phyloP scores from a whole-genome alignment of 2,329 filamentous ascomycete genomes.

The Bipolaris zeicola region DNA sequence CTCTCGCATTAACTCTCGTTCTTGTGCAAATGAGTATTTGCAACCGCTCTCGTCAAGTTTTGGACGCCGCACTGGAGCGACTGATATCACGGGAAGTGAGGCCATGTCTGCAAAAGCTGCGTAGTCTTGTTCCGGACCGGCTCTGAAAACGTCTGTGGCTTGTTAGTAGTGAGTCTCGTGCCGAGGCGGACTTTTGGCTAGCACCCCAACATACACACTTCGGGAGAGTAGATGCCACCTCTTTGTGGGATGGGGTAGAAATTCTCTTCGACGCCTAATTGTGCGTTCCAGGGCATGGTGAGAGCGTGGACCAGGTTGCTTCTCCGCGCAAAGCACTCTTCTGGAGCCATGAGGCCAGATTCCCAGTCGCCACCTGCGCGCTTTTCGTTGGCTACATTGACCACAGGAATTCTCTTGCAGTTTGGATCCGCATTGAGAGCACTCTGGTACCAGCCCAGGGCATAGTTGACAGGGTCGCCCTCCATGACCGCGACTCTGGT shows the following conservation, averaged over 20 bases:
- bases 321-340: slow-evolving; percentile 75
- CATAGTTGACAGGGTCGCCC: slow-evolving; percentile 56
- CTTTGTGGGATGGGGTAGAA: slow-evolving; percentile 75
- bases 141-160: slow-evolving; percentile 67
- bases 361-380: slow-evolving; percentile 82
- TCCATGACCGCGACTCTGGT: slow-evolving; percentile 54
- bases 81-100: slow-evolving; percentile 72
- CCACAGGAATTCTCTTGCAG: slow-evolving; percentile 62
- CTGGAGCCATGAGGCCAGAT: slow-evolving; percentile 65
- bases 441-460: slow-evolving; percentile 62
- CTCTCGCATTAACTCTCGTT: slow-evolving; percentile 72
- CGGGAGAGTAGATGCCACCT: slow-evolving; percentile 72
- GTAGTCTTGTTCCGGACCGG: slow-evolving; percentile 61
- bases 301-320: slow-evolving; percentile 75
- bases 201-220: slow-evolving; percentile 60
- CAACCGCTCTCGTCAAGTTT: slow-evolving; percentile 71
- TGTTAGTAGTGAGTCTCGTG: neutral
- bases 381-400: slow-evolving; percentile 78
- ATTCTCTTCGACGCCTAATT: slow-evolving; percentile 42
- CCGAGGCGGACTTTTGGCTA: slow-evolving; percentile 1
- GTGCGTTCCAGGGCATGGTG: slow-evolving; percentile 60
- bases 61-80: slow-evolving; percentile 73
- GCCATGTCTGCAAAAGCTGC: slow-evolving; percentile 53
- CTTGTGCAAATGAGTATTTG: slow-evolving; percentile 73
- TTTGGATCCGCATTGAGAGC: slow-evolving; percentile 34